These are phyloP conservation scores for Termitomyces sp. DNA, from an alignment of 1,284 basidiomycete genomes.

Conservation along the genomic window DNA sequence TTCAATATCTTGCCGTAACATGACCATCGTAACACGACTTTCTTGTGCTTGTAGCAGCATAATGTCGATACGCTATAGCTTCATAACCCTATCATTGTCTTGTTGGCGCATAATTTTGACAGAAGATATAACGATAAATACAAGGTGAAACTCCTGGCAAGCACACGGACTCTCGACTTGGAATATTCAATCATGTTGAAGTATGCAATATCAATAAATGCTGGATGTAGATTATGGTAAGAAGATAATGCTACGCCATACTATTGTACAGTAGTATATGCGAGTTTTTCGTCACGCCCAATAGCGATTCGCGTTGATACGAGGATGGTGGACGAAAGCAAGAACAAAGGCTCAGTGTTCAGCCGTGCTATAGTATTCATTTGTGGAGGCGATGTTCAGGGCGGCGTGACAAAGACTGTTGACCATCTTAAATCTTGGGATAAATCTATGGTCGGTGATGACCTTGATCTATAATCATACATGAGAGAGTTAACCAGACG, in stretches of 20 bases:
- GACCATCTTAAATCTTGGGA: slow-evolving; percentile 12
- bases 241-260: not conserved
- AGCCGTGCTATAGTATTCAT: too few species aligned
- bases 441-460: slow-evolving; percentile 2
- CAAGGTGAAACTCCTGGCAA: too few species aligned
- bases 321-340: not conserved
- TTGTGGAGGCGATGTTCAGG: too few species aligned
- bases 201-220: not conserved
- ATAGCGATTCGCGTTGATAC: not conserved
- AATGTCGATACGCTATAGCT: not conserved
- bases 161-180: too few species aligned
- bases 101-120: not conserved
- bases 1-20: not conserved
- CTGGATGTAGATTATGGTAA: not conserved
- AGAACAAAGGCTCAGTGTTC: too few species aligned
- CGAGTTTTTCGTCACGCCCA: not conserved
- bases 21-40: not conserved
- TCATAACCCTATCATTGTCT: not conserved
- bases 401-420: too few species aligned
- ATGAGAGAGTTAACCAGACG: not conserved
- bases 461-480: not conserved
- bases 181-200: not conserved
- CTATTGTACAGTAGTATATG: not conserved
- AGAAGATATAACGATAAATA: too few species aligned
- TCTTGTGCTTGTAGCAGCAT: not conserved